Percentiles rank a stretch among this genome's conserved stretches.
Evolutionary conservation across 495 filamentous ascomycete genomes (phyloP).

Genomic region (Hypoxylon crocopeplum): DNA sequence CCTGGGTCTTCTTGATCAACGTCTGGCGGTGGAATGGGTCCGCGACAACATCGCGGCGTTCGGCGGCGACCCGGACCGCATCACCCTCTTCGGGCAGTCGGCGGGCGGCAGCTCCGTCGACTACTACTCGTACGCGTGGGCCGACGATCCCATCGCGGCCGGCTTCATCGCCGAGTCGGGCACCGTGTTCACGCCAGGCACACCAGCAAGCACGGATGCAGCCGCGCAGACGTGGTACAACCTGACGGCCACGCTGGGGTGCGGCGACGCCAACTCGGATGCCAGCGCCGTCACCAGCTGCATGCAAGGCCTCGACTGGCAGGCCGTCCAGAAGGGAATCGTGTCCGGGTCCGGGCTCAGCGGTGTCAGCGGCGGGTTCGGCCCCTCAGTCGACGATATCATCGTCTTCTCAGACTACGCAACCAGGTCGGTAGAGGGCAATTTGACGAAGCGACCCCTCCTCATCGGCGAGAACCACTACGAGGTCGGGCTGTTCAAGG

Average conservation of each 20-base stretch:
- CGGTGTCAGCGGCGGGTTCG: conserved; percentile 46
- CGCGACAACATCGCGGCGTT: conserved; percentile 63
- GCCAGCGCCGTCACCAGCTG: conserved; percentile 42
- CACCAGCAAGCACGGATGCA: conserved; percentile 47
- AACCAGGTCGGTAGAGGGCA: conserved; percentile 22
- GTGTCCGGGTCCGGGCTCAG: conserved; percentile 25
- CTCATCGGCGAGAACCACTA: conserved; percentile 55
- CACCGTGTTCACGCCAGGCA: conserved; percentile 45
- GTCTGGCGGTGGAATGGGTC: conserved; percentile 59
- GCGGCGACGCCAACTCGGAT: conserved; percentile 42
- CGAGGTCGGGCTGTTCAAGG: conserved; percentile 51
- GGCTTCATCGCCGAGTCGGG: conserved; percentile 60
- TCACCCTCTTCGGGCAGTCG: conserved; percentile 61
- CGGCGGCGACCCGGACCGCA: conserved; percentile 60
- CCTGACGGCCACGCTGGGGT: conserved; percentile 50
- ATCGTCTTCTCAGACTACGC: conserved; percentile 55
- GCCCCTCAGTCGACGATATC: conserved; percentile 54
- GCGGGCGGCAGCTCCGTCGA: conserved; percentile 58
- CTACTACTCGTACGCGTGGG: conserved; percentile 55
- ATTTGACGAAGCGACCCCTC: conserved; percentile 42
- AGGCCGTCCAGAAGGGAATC: conserved; percentile 42
- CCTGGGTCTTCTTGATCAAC: conserved; percentile 64
- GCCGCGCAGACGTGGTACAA: conserved; percentile 43
- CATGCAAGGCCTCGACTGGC: conserved; percentile 46
- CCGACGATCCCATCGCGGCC: conserved; percentile 49